phyloP scores from a whole-genome alignment of 2,329 filamentous ascomycete genomes.

The Xylaria digitata region DNA sequence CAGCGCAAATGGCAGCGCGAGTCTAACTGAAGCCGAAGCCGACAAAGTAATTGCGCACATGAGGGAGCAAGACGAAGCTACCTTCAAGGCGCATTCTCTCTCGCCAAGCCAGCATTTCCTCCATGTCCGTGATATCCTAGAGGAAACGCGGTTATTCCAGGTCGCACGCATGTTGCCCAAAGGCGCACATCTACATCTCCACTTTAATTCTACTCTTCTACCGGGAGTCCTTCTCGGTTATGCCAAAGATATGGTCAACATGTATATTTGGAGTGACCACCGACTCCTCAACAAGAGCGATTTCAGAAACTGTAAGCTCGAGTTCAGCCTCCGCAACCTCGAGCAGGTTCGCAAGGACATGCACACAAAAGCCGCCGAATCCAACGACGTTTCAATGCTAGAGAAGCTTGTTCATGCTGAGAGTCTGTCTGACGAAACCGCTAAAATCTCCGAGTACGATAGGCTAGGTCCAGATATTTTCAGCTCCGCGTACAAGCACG shows the following conservation, averaged over 20 bases:
- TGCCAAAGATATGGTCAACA: slow-evolving; percentile 67
- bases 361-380: slow-evolving; percentile 19
- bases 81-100: slow-evolving; percentile 31
- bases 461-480: slow-evolving; percentile 43
- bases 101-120: slow-evolving; percentile 67
- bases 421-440: slow-evolving; percentile 9
- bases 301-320: slow-evolving; percentile 67
- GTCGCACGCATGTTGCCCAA: slow-evolving; percentile 73
- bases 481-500: slow-evolving; percentile 38
- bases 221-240: slow-evolving; percentile 68
- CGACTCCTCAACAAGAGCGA: slow-evolving; percentile 59
- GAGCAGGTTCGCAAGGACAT: slow-evolving; percentile 61
- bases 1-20: slow-evolving; percentile 30
- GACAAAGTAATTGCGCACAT: slow-evolving; percentile 21
- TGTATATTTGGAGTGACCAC: slow-evolving; percentile 75
- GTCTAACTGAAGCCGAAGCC: slow-evolving; percentile 17
- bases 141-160: slow-evolving; percentile 66
- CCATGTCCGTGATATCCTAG: slow-evolving; percentile 64
- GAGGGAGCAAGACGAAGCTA: slow-evolving; percentile 37
- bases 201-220: slow-evolving; percentile 79
- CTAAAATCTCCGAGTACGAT: slow-evolving; percentile 34
- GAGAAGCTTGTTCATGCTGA: slow-evolving; percentile 16
- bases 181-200: slow-evolving; percentile 77
- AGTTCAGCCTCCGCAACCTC: slow-evolving; percentile 61
- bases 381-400: slow-evolving; percentile 1